These are phyloP conservation scores for Meyerozyma sp. DNA, from an alignment of 1,139 yeast species.

Conservation along the genomic window DNA sequence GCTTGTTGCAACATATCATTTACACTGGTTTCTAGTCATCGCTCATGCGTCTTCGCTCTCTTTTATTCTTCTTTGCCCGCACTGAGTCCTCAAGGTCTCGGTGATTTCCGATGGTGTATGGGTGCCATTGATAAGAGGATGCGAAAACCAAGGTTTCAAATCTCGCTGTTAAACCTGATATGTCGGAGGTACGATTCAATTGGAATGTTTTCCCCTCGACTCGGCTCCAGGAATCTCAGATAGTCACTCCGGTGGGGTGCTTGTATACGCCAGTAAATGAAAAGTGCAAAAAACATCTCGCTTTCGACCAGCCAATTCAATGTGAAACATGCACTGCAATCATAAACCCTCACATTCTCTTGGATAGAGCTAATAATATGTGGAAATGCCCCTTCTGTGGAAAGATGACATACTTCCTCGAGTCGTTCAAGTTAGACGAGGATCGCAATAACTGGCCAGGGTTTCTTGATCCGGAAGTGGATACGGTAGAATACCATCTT, in stretches of 20 bases:
- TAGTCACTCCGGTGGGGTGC: slow-evolving; percentile 36
- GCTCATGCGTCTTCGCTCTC: too few relatives aligned
- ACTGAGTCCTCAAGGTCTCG: neutral
- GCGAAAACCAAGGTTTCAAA: neutral
- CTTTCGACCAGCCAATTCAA: slow-evolving; percentile 11
- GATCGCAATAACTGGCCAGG: neutral
- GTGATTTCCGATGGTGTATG: neutral
- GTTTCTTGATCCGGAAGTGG: slow-evolving; percentile 6
- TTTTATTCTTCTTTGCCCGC: too few relatives aligned
- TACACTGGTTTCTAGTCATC: too few relatives aligned
- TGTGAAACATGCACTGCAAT: slow-evolving; percentile 25
- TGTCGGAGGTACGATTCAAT: slow-evolving; percentile 35
- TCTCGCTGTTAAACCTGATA: neutral
- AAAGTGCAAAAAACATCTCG: slow-evolving; percentile 3
- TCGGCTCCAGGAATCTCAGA: slow-evolving; percentile 27
- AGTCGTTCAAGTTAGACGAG: neutral
- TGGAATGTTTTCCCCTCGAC: slow-evolving; percentile 52
- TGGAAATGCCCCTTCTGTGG: slow-evolving; percentile 42
- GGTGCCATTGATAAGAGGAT: slow-evolving; percentile 1
- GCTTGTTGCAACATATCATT: too few relatives aligned
- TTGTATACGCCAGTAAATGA: slow-evolving; percentile 25
- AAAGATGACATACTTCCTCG: slow-evolving; percentile 19
- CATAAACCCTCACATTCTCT: slow-evolving; percentile 24
- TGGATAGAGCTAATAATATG: slow-evolving; percentile 26
- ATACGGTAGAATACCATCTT: slow-evolving; percentile 23